Conservation (phyloP, 1,284 basidiomycete genomes). For the Singerocomus rubriflavus region DNA sequence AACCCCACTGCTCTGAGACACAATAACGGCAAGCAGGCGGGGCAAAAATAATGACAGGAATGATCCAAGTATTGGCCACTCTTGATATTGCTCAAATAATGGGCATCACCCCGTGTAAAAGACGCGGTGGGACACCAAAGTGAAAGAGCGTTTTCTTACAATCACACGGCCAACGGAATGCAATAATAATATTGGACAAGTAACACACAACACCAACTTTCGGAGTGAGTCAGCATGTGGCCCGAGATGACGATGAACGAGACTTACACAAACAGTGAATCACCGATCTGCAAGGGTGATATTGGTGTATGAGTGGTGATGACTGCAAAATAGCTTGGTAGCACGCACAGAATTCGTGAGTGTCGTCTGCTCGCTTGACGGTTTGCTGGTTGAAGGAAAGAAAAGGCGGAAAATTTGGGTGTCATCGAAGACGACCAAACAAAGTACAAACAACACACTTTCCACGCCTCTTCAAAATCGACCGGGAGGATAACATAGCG, state of each 20-base stretch:
- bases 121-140: slow-evolving; percentile 73
- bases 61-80: slow-evolving; percentile 14
- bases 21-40: slow-evolving; percentile 35
- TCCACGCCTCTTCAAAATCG: slow-evolving; percentile 99
- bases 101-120: slow-evolving; percentile 61
- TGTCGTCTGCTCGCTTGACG: slow-evolving; percentile 92
- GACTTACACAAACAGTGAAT: slow-evolving; percentile 23
- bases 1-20: slow-evolving; percentile 44
- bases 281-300: slow-evolving; percentile 25
- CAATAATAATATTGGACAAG: slow-evolving; percentile 30
- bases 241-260: not conserved
- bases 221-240: slow-evolving; percentile 3
- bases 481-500: slow-evolving; percentile 95
- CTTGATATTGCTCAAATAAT: slow-evolving; percentile 80
- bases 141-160: slow-evolving; percentile 49
- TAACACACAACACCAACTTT: slow-evolving; percentile 25
- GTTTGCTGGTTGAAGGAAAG: slow-evolving; percentile 65
- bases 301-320: not conserved
- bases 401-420: slow-evolving; percentile 38
- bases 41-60: slow-evolving; percentile 44
- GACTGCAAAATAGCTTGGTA: not conserved
- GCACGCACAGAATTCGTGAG: slow-evolving; percentile 89
- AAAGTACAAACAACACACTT: slow-evolving; percentile 65
- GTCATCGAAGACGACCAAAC: slow-evolving; percentile 35
- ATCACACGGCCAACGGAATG: slow-evolving; percentile 17